These are phyloP conservation scores for Saxophila tyrrhenica DNA, from an alignment of 495 filamentous ascomycete genomes.

Conservation along the genomic window DNA sequence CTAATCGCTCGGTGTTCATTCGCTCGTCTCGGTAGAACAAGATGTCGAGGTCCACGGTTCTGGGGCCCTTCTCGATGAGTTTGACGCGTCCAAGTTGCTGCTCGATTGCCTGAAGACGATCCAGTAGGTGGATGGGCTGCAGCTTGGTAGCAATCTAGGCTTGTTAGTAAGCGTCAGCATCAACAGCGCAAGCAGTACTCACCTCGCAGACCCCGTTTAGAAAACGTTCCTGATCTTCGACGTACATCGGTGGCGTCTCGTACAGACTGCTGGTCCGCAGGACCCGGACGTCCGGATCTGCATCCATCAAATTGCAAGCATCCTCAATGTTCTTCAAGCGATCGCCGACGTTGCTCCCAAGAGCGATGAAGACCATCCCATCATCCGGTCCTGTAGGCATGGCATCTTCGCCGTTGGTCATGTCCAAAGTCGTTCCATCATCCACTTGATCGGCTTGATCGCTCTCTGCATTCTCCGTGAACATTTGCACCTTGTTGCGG, in stretches of 20 bases:
- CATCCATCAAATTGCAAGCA: conserved; percentile 66
- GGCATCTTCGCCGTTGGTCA: background rate
- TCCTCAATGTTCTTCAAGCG: conserved; percentile 69
- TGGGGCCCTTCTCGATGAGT: conserved; percentile 81
- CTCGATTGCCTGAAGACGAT: conserved; percentile 74
- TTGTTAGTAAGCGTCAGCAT: background rate
- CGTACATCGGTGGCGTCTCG: conserved; percentile 95
- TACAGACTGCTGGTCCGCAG: conserved; percentile 77
- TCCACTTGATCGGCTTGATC: too few species aligned
- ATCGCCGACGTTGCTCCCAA: conserved; percentile 91
- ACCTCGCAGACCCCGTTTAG: conserved; percentile 94
- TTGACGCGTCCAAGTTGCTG: conserved; percentile 65
- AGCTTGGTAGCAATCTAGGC: conserved; percentile 70
- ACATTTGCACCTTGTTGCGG: too few species aligned
- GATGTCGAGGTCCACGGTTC: conserved; percentile 90
- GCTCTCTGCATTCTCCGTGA: too few species aligned
- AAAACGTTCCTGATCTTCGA: conserved; percentile 75
- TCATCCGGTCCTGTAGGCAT: background rate
- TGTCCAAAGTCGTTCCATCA: background rate
- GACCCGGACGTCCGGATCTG: conserved; percentile 52
- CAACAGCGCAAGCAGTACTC: conserved; percentile 18
- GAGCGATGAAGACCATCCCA: conserved; percentile 50
- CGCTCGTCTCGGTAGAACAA: conserved; percentile 67
- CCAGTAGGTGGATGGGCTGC: conserved; percentile 60
- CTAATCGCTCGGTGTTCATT: conserved; percentile 57